phyloP scores from a whole-genome alignment of 2,329 filamentous ascomycete genomes.

The Alternaria arbusti region DNA sequence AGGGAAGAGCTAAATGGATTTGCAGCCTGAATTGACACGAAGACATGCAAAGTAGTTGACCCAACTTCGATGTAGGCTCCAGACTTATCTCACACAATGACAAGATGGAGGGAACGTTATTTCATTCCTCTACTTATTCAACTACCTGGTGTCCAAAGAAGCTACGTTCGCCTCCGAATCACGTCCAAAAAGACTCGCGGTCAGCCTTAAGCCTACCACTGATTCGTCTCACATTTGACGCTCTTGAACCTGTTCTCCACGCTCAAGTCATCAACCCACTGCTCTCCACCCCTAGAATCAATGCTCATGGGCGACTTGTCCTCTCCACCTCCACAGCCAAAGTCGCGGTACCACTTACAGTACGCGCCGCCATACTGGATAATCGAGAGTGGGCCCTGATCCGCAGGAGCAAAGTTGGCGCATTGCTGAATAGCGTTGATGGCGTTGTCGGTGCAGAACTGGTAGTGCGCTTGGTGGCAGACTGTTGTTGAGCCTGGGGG shows the following conservation, averaged over 20 bases:
- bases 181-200: not conserved
- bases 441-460: not conserved
- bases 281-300: not conserved
- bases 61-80: too few species aligned
- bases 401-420: not conserved
- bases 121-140: not conserved
- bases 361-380: not conserved
- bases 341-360: constrained; percentile 2
- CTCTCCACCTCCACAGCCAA: not conserved
- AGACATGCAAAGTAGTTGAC: not conserved
- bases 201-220: not conserved
- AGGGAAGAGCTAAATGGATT: not conserved
- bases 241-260: not conserved
- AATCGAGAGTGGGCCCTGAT: not conserved
- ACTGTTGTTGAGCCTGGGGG: not conserved
- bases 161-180: not conserved
- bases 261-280: not conserved
- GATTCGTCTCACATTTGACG: not conserved
- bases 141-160: not conserved
- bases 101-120: not conserved
- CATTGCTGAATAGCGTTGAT: not conserved
- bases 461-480: not conserved
- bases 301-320: not conserved
- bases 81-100: too few species aligned
- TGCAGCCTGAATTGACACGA: not conserved